Evolutionary conservation across 805 yeast genomes (phyloP), one percentile per base, ranked within the genome.

Genomic region (Myxozyma vanderwaltii): DNA sequence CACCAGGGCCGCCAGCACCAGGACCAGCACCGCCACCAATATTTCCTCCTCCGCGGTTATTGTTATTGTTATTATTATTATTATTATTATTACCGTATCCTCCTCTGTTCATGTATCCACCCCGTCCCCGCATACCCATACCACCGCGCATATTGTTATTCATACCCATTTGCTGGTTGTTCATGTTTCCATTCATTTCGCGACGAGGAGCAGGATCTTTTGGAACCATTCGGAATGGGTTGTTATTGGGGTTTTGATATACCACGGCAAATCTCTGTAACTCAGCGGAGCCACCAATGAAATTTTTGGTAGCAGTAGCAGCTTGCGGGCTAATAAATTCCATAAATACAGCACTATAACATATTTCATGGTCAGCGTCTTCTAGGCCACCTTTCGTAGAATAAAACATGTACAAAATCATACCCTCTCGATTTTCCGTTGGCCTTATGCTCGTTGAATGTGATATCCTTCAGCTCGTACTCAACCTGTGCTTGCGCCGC

Each of bases 381-480:
- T 38, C 26, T 12, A 21, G 5, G n/a, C 8, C 26, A 15, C 8
- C 26, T 31, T 4, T n/a, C 13, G n/a, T 24, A 23, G 27, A 33
- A 48, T 17, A 0, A 26, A 44, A 35, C 43, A 26, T 19, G 15
- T n/a, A 21, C n/a, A 36, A 31, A 4, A 2, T 46, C 66, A 8
- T 33, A 62, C 60, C 68, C 68, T 36, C 64, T 29, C 13, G 68
- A 65, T 38, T 65, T 65, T 46, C 68, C 68, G 54, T 65, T 65
- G n/a, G 66, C 65, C 43, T 65, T 65, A 48, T 65, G 68, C 45
- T 65, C 68, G 44, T 61, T 60, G 33, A 65, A 65, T 19, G 67
- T 64, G 12, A 65, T 58, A 15, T 64, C 68, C 38, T 58, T 59
- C 23, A 65, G 26, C 44, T 65, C 66, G 40, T 56, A 60, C 35